Conservation (phyloP, 352 stramenopile species). For the Phytophthora chlamydospora region DNA sequence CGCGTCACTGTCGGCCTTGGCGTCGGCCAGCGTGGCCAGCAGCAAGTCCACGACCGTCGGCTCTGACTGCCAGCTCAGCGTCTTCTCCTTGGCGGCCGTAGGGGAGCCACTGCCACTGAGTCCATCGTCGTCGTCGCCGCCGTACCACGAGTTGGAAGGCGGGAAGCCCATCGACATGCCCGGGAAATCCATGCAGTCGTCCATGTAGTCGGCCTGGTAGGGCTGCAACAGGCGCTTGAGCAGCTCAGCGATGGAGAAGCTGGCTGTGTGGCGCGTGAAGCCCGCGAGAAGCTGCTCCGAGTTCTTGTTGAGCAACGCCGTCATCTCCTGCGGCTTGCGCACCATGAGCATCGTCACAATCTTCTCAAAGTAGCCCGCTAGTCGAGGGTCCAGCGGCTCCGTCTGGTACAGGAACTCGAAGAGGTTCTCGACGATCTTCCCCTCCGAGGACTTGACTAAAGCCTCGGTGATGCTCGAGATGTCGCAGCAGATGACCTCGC, state of each 20-base stretch:
- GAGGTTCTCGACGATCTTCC: slow-evolving; percentile 88
- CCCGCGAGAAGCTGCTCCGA: slow-evolving; percentile 68
- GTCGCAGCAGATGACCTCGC: slow-evolving; percentile 97
- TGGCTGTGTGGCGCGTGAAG: slow-evolving; percentile 71
- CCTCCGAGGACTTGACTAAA: slow-evolving; percentile 67
- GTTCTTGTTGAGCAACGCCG: slow-evolving; percentile 83
- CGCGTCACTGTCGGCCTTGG: slow-evolving; percentile 68
- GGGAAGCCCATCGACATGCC: slow-evolving; percentile 79
- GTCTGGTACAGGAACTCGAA: slow-evolving; percentile 92
- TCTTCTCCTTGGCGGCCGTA: slow-evolving; percentile 67
- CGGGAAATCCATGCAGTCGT: slow-evolving; percentile 88
- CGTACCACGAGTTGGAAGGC: slow-evolving; percentile 79
- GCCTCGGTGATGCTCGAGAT: slow-evolving; percentile 94
- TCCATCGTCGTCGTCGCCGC: slow-evolving; percentile 75
- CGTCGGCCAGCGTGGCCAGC: slow-evolving; percentile 54
- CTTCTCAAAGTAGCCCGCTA: slow-evolving; percentile 98
- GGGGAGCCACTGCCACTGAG: slow-evolving; percentile 58
- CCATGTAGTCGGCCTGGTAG: slow-evolving; percentile 86
- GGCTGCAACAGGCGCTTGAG: slow-evolving; percentile 86
- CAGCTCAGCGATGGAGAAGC: slow-evolving; percentile 84
- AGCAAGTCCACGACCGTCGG: slow-evolving; percentile 73
- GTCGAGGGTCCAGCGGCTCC: slow-evolving; percentile 89
- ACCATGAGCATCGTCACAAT: slow-evolving; percentile 91
- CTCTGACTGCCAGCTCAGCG: slow-evolving; percentile 78
- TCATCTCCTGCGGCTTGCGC: slow-evolving; percentile 88